Evolutionary conservation across 2,329 filamentous ascomycete genomes (phyloP).

Genomic region (Fusarium brachygibbosum): DNA sequence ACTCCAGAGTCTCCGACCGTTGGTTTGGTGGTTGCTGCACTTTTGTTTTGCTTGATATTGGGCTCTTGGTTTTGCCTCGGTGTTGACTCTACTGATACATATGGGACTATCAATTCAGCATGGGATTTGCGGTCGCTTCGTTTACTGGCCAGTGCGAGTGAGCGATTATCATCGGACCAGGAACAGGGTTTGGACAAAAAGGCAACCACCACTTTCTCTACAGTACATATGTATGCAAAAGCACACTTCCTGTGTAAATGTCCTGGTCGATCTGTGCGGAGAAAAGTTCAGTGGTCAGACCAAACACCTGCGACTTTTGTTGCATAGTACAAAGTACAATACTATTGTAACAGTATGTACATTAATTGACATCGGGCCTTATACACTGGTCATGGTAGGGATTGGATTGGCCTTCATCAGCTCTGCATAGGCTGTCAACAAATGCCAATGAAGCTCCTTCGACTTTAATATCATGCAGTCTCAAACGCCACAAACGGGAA

Average conservation of each 20-base stretch:
- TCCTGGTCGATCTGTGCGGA: slow-evolving; percentile 15
- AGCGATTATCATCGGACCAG: slow-evolving; percentile 15
- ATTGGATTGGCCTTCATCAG: background rate
- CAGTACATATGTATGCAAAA: slow-evolving; percentile 2
- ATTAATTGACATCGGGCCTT: background rate
- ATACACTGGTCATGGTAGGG: background rate
- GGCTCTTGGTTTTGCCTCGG: background rate
- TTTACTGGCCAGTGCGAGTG: slow-evolving; percentile 8
- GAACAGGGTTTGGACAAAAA: slow-evolving; percentile 27
- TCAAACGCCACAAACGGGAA: slow-evolving; percentile 26
- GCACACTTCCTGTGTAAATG: slow-evolving; percentile 14
- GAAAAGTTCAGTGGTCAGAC: background rate
- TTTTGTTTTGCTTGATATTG: background rate
- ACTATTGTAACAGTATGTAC: background rate
- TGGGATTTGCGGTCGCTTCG: background rate
- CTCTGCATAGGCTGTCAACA: background rate
- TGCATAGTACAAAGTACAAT: background rate
- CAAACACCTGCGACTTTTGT: background rate
- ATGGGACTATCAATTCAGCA: background rate
- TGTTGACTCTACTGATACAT: background rate
- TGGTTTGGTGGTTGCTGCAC: background rate
- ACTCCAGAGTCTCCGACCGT: background rate
- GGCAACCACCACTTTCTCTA: slow-evolving; percentile 32
- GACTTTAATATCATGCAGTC: slow-evolving; percentile 2
- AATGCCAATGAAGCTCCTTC: background rate